Conservation (phyloP, 176 grass and related monocot species). For the Saccharum spontaneum region DNA sequence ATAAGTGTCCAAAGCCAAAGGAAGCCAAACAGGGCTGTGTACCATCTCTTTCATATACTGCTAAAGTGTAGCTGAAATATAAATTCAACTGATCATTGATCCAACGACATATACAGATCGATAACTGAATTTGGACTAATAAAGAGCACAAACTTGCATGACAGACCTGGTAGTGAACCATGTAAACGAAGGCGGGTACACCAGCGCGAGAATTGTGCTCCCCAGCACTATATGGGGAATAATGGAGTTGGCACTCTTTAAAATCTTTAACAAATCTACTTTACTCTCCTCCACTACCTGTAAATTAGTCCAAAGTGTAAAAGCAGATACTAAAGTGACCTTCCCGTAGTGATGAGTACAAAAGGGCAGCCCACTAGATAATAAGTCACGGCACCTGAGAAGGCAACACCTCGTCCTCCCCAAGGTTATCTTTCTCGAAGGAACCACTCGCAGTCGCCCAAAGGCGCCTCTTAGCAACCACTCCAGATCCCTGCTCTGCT, state of each 20-base stretch:
- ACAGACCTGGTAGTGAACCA: constrained; percentile 93
- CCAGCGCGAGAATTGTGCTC: constrained; percentile 84
- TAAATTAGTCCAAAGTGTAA: constrained; percentile 16
- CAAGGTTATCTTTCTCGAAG: constrained; percentile 37
- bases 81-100: neutral
- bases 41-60: neutral
- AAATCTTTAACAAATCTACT: constrained; percentile 54
- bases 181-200: constrained; percentile 88
- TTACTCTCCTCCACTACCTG: constrained; percentile 45
- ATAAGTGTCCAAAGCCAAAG: neutral
- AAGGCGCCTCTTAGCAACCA: constrained; percentile 16
- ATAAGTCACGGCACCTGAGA: constrained; percentile 42
- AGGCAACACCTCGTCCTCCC: constrained; percentile 5
- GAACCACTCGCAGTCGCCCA: constrained; percentile 40
- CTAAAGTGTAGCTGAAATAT: constrained; percentile 14
- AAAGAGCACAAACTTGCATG: neutral
- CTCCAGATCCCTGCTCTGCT: constrained; percentile 37
- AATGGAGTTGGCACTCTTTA: constrained; percentile 69
- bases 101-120: neutral
- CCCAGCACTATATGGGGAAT: constrained; percentile 90
- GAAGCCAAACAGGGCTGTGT: constrained; percentile 2
- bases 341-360: neutral
- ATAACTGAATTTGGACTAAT: constrained; percentile 4
- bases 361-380: no score
- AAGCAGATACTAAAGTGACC: constrained; percentile 16